phyloP scores from a whole-genome alignment of 164 flowering plant species.

The Tetracentron sinense region DNA sequence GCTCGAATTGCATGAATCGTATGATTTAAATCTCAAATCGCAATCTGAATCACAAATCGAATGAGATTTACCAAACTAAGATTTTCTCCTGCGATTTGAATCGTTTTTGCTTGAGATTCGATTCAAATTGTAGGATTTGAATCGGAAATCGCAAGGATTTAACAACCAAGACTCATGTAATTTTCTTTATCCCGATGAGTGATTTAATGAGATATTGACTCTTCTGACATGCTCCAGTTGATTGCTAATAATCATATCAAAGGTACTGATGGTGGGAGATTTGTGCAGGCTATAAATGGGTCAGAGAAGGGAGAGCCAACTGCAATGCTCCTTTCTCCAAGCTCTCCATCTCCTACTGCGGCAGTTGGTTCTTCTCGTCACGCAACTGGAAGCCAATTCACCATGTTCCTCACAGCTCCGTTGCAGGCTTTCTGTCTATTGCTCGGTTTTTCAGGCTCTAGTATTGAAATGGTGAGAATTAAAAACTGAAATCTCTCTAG shows the following conservation, averaged over 20 bases:
- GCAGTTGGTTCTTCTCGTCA: conserved; percentile 44
- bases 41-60: too few relatives aligned
- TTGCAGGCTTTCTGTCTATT: conserved; percentile 80
- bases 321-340: conserved; percentile 82
- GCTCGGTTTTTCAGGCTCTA: conserved; percentile 66
- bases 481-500: not conserved
- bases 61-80: too few relatives aligned
- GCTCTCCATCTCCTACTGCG: conserved; percentile 37
- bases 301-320: conserved; percentile 80
- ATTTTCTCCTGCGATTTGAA: too few relatives aligned
- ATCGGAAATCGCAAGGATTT: too few relatives aligned
- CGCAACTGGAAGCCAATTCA: conserved; percentile 70
- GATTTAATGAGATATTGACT: too few relatives aligned
- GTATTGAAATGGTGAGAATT: conserved; percentile 61
- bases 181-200: too few relatives aligned
- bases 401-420: conserved; percentile 84
- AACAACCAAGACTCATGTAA: too few relatives aligned
- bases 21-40: too few relatives aligned
- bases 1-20: too few relatives aligned
- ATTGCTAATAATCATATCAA: not conserved
- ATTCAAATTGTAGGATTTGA: too few relatives aligned
- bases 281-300: conserved; percentile 58
- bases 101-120: too few relatives aligned
- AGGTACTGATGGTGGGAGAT: conserved; percentile 1
- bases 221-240: not conserved